Base-by-base conservation (phyloP, 2,329 filamentous ascomycete genomes). In the Zelopaecilomyces penicillatus region DNA sequence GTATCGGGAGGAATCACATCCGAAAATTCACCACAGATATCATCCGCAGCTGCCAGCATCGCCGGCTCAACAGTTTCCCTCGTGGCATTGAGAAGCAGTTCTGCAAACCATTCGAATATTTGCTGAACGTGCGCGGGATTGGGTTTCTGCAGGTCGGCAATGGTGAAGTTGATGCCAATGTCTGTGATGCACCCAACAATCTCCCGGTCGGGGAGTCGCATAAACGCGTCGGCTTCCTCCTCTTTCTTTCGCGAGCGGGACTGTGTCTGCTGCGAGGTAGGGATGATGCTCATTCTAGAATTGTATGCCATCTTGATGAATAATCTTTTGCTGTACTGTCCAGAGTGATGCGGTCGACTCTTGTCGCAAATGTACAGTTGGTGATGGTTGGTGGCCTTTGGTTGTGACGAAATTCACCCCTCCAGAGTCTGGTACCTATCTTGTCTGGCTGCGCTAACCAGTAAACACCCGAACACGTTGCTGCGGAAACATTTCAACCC, bases 131-230 rank as follows among this genome's bases (percentile, higher is more conserved):
- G 89, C 49, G 91, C 80, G 3, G 93, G 85, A 57, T 95, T 95
- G 5, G 93, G 93, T 61, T 96, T 97, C 56, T 91, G 82, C 35
- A 98, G 76, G 66, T 98, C 91, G 49, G 85, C 79, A 12, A 90
- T 74, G 32, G 80, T 85, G 65, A 97, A 96, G 29, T 80, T 82
- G 57, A 97, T 90, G 47, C 91, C 91, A 58, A 97, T 95, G 64
- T 97, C 93, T 58, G 85, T 93, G 69, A 98, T 96, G 66, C 93
- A 98, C 62, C 87, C 89, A 55, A 91, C 91, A 50, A 98, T 96
- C 65, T 98, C 93, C 57, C 74, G 74, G 63, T 81, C 80, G 6
- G 76, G 71, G 45, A 81, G 69, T 44, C 74, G 71, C 69, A 80
- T 79, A 55, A 78, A 75, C 44, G 76, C 74, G 58, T 79, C 74